A percentile compares a stretch with the other conserved stretches of the same genome.
These are phyloP conservation scores for Leonotis leonurus DNA, from an alignment of 257 asterid genomes.

Conservation along the genomic window DNA sequence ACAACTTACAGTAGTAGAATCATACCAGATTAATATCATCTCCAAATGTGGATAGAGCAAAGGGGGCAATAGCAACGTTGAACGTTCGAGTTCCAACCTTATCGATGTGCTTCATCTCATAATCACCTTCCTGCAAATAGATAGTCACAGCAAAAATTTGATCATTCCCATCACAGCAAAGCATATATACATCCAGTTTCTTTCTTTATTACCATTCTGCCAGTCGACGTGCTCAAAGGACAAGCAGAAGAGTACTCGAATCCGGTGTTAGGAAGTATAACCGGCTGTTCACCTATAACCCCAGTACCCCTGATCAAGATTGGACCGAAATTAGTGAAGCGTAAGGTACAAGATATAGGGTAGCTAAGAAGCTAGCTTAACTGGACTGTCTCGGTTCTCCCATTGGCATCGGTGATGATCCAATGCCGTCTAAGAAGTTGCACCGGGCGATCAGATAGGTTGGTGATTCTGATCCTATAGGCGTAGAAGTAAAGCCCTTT, in stretches of 20 bases:
- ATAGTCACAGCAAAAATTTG: not conserved
- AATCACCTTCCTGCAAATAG: conserved; percentile 56
- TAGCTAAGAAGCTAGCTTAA: conserved; percentile 30
- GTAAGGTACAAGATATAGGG: not conserved
- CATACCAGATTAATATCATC: conserved; percentile 36
- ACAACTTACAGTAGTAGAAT: not conserved
- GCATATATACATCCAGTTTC: too few relatives aligned
- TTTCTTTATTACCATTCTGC: conserved; percentile 83
- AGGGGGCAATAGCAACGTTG: conserved; percentile 62
- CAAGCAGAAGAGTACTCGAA: conserved; percentile 92
- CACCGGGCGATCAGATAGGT: conserved; percentile 74
- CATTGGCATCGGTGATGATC: conserved; percentile 84
- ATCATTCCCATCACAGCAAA: too few relatives aligned
- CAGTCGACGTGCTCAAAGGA: conserved; percentile 69
- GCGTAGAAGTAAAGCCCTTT: conserved; percentile 73
- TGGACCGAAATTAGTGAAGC: not conserved
- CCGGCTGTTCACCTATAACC: conserved; percentile 92
- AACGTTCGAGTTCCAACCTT: conserved; percentile 44
- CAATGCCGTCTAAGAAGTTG: conserved; percentile 92
- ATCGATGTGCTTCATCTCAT: conserved; percentile 74
- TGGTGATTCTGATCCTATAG: conserved; percentile 76
- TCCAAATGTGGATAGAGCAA: conserved; percentile 51
- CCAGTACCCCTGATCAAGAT: conserved; percentile 56
- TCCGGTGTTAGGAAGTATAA: conserved; percentile 70
- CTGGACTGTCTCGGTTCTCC: conserved; percentile 68